Base-by-base conservation (phyloP, 1,139 yeast species). In the Schwanniomyces etchellsii region DNA sequence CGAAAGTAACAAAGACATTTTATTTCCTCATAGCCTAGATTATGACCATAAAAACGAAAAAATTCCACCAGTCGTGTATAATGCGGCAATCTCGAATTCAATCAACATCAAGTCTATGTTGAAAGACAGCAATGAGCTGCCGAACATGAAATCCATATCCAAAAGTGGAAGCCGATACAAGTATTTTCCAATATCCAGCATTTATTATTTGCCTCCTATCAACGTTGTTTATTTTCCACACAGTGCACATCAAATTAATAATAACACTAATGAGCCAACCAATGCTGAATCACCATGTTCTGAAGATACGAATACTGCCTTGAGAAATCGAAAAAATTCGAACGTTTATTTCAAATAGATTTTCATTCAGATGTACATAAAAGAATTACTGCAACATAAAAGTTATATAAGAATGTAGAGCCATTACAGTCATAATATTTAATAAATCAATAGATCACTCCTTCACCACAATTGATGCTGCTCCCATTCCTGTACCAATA, bases 401-500 rank as follows among this genome's bases (percentile, higher is more conserved):
- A 9, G 9, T 18, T 18, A 9, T 18, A 18, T 7, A 18, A 18
- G 7, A 18, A 18, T 18, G 21, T 7, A 18, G 7, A n/a, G 21
- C n/a, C 9, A 18, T 18, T 7, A 18, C 7, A 7, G n/a, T 7
- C 7, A 18, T 18, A 18, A n/a, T 18, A 18, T 7, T 18, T 18
- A 18, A 18, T n/a, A 7, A n/a, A 18, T 18, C 7, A 18, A 3
- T n/a, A 23, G 24, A 31, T 38, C 58, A 80, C 62, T 85, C 96
- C 52, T 70, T 80, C 33, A 86, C 70, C 48, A 88, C 70, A 33
- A 88, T 65, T 17, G 93, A 82, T 33, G 97, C 97, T 32, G 96
- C 96, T 47, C 97, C 97, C 95, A 88, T 89, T 51, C 97, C 97
- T 27, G 96, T 86, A 53, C 97, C 97, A 45, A 89, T 81, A 67